Conservation (phyloP, 2,329 filamentous ascomycete species). For the Ceratocystis cubensis region DNA sequence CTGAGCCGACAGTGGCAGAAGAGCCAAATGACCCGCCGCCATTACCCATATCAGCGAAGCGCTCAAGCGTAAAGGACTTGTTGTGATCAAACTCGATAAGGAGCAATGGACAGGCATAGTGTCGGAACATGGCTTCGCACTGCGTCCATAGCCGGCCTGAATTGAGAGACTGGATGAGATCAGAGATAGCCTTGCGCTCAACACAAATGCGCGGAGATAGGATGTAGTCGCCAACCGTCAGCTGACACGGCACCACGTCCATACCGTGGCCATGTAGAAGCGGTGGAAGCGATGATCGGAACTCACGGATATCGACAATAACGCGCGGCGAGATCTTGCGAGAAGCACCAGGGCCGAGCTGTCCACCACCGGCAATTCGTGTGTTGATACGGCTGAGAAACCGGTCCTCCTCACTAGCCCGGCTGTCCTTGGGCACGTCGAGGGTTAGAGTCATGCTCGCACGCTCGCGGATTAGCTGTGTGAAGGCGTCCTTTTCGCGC, state of each 20-base stretch:
- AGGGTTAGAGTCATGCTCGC: conserved; percentile 75
- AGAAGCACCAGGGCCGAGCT: conserved; percentile 47
- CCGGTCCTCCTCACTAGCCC: conserved; percentile 52
- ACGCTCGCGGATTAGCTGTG: conserved; percentile 85
- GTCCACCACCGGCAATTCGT: conserved; percentile 84
- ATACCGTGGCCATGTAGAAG: conserved; percentile 81
- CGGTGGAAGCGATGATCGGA: conserved; percentile 82
- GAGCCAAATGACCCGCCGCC: neutral
- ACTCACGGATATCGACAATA: conserved; percentile 91
- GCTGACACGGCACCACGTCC: conserved; percentile 81
- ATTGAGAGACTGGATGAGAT: conserved; percentile 81
- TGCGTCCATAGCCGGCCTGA: conserved; percentile 88
- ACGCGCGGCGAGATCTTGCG: conserved; percentile 81
- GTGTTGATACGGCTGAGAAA: conserved; percentile 95
- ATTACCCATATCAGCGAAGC: conserved; percentile 45
- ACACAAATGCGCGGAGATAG: conserved; percentile 83
- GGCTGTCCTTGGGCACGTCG: conserved; percentile 52
- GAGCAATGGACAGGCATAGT: conserved; percentile 82
- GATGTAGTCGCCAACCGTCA: conserved; percentile 94
- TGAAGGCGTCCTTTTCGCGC: conserved; percentile 94
- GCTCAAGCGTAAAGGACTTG: conserved; percentile 90
- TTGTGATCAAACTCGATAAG: conserved; percentile 97
- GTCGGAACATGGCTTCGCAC: conserved; percentile 82
- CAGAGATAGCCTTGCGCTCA: conserved; percentile 84
- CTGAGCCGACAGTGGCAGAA: conserved; percentile 46